phyloP scores from a whole-genome alignment of 2,329 filamentous ascomycete genomes.

The Ophioceras dolichostomum region DNA sequence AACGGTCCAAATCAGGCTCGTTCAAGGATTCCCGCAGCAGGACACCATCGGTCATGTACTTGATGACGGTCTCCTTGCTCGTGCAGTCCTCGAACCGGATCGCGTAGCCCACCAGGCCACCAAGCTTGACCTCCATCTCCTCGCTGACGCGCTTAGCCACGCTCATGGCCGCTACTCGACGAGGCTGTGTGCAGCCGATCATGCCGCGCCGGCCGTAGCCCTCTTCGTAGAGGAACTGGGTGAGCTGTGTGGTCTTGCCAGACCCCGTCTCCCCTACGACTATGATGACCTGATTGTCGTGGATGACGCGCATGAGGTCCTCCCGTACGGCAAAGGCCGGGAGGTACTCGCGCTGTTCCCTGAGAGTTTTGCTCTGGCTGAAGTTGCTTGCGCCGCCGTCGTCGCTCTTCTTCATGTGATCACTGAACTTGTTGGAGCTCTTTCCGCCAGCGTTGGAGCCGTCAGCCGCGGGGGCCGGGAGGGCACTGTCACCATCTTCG shows the following conservation, averaged over 20 bases:
- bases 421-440: constrained; percentile 62
- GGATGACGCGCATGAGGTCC: constrained; percentile 79
- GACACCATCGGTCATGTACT: constrained; percentile 99
- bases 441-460: constrained; percentile 28
- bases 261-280: constrained; percentile 96
- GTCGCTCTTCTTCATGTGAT: constrained; percentile 79
- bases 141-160: constrained; percentile 96
- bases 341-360: constrained; percentile 84
- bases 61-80: constrained; percentile 88
- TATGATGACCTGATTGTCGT: constrained; percentile 94
- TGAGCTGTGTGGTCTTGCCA: constrained; percentile 94
- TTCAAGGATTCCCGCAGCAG: constrained; percentile 85
- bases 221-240: constrained; percentile 91
- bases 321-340: constrained; percentile 95
- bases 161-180: constrained; percentile 96
- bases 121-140: constrained; percentile 92
- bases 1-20: constrained; percentile 85
- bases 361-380: constrained; percentile 79
- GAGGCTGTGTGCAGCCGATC: constrained; percentile 93
- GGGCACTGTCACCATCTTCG: constrained; percentile 71
- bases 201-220: constrained; percentile 80
- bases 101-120: constrained; percentile 82
- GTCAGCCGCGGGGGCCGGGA: constrained; percentile 63
- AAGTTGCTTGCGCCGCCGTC: constrained; percentile 73
- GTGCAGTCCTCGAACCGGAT: constrained; percentile 99